Percentiles rank a stretch among this genome's conserved stretches.
phyloP scores from a whole-genome alignment of 208 protist genomes.

The Wallacemonas rigidus region DNA sequence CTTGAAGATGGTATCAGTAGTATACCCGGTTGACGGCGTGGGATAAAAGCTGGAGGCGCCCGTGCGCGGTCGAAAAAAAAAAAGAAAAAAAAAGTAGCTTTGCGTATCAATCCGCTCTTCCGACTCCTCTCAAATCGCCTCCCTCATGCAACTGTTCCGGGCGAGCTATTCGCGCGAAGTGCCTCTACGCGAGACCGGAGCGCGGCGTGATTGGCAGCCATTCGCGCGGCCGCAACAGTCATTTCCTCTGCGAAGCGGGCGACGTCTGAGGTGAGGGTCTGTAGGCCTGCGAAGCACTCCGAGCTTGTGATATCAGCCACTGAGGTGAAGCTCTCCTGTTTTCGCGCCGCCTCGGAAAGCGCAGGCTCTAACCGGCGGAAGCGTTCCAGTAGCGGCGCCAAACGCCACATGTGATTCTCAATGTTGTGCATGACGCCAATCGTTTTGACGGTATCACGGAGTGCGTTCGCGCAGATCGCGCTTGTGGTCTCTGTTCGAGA shows the following conservation, averaged over 20 bases:
- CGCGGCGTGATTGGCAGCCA: not conserved
- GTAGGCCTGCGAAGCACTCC: constrained; percentile 15
- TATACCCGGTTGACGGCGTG: no score
- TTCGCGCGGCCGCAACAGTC: not conserved
- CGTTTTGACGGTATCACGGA: not conserved
- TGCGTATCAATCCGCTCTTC: no score
- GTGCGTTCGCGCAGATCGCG: not conserved
- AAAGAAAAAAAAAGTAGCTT: not conserved
- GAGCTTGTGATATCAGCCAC: constrained; percentile 22
- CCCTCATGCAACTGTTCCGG: not conserved
- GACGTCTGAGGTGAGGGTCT: constrained; percentile 7
- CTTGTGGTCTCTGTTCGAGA: not conserved
- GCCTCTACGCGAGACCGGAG: not conserved
- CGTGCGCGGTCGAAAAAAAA: not conserved
- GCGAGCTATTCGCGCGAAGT: not conserved
- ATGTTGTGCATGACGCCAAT: not conserved
- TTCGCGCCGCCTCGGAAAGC: constrained; percentile 28
- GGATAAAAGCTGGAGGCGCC: no score
- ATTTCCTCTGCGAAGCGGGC: constrained; percentile 5
- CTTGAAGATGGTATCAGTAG: no score
- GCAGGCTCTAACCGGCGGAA: constrained; percentile 26
- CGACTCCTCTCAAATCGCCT: not conserved
- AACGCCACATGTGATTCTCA: constrained; percentile 18
- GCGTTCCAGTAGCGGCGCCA: constrained; percentile 22
- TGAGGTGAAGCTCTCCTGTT: constrained; percentile 4